Percentiles rank a stretch among this genome's conserved stretches.
phyloP scores from a whole-genome alignment of 179 eudicot genomes.

The Silene vulgaris region DNA sequence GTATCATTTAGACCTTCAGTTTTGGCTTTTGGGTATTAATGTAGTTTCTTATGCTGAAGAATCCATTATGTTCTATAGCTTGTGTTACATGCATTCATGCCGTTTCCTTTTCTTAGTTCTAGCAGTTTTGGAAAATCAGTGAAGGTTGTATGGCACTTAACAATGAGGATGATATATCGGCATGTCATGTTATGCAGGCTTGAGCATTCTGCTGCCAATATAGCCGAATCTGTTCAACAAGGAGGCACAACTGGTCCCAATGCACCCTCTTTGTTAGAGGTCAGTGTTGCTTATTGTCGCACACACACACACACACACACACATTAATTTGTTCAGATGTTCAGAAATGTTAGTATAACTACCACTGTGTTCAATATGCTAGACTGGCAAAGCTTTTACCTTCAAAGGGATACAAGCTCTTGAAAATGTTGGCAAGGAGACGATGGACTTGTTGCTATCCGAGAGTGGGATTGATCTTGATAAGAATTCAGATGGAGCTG shows the following conservation, averaged over 20 bases:
- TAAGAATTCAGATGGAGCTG: constrained; percentile 39
- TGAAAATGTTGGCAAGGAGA: constrained; percentile 91
- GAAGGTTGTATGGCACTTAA: not conserved
- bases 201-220: constrained; percentile 62
- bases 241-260: constrained; percentile 52
- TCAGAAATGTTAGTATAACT: not conserved
- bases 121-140: not conserved
- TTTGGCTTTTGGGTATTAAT: not conserved
- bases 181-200: constrained; percentile 42
- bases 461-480: constrained; percentile 81
- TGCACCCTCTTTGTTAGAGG: constrained; percentile 78
- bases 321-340: not conserved
- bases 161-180: not conserved
- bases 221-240: constrained; percentile 64
- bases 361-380: constrained; percentile 17
- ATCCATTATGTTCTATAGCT: not conserved
- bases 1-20: not conserved
- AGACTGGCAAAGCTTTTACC: constrained; percentile 93
- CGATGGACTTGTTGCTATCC: constrained; percentile 81
- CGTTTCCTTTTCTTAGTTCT: constrained; percentile 1
- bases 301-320: not conserved
- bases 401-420: constrained; percentile 90
- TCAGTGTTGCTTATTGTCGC: constrained; percentile 22
- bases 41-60: not conserved
- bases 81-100: constrained; percentile 8